Percentiles rank a stretch among this genome's conserved stretches.
Evolutionary conservation across 2,329 filamentous ascomycete genomes (phyloP).

Genomic region (Colletotrichum phormii): DNA sequence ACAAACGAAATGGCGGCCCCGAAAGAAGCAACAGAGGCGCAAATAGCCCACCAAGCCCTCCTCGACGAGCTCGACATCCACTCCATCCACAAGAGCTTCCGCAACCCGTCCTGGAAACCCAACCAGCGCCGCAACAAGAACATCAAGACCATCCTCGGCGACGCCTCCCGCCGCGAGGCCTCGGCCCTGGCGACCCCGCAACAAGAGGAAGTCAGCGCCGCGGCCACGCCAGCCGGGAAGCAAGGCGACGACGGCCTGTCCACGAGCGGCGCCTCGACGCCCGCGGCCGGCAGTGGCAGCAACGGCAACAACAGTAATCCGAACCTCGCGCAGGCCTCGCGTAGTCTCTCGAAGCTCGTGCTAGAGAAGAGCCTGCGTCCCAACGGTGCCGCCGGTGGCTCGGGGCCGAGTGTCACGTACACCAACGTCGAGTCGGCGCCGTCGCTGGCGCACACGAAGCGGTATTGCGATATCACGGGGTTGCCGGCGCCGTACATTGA

Average conservation of each 20-base stretch:
- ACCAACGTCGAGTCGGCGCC: conserved; percentile 97
- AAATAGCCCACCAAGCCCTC: conserved; percentile 86
- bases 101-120: conserved; percentile 89
- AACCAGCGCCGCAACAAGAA: conserved; percentile 98
- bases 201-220: conserved; percentile 76
- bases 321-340: conserved; percentile 90
- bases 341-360: conserved; percentile 87
- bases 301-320: conserved; percentile 55
- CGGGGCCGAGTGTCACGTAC: conserved; percentile 84
- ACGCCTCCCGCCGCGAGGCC: conserved; percentile 89
- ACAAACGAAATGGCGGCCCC: conserved; percentile 72
- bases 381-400: conserved; percentile 50
- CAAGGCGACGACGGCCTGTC: conserved; percentile 64
- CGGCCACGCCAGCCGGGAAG: conserved; percentile 69
- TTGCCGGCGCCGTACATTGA: conserved; percentile 92
- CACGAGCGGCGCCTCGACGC: conserved; percentile 69
- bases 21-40: conserved; percentile 77
- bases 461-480: conserved; percentile 96
- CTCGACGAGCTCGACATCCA: conserved; percentile 94
- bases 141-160: conserved; percentile 94
- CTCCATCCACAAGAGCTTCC: conserved; percentile 87
- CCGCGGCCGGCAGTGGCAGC: conserved; percentile 54
- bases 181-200: conserved; percentile 79
- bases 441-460: conserved; percentile 83
- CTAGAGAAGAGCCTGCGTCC: conserved; percentile 80